A percentile compares a stretch with the other conserved stretches of the same genome.
These are phyloP conservation scores for Trichosporon faecale DNA, from an alignment of 1,284 basidiomycete genomes.

Conservation along the genomic window DNA sequence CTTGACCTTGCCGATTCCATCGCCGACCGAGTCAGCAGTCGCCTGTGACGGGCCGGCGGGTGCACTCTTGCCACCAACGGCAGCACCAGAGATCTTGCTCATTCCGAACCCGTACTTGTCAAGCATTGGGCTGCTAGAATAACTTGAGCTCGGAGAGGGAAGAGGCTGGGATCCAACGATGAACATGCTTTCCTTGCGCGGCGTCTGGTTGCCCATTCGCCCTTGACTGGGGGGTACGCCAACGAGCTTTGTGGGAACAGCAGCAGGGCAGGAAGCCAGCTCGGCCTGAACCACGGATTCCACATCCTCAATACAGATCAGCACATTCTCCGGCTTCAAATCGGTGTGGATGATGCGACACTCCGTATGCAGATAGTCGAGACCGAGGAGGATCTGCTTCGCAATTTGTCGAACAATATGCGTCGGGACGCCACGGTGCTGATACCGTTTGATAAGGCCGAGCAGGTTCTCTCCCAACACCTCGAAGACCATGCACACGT, in stretches of 20 bases:
- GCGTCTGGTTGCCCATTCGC: slow-evolving; percentile 94
- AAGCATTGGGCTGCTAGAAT: slow-evolving; percentile 71
- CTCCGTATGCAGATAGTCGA: slow-evolving; percentile 96
- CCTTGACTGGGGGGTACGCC: slow-evolving; percentile 95
- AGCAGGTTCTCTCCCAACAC: slow-evolving; percentile 98
- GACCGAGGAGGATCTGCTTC: slow-evolving; percentile 89
- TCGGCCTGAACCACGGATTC: slow-evolving; percentile 89
- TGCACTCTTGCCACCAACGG: slow-evolving; percentile 29
- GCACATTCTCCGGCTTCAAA: slow-evolving; percentile 96
- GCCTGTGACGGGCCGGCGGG: slow-evolving; percentile 14
- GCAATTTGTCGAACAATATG: slow-evolving; percentile 93
- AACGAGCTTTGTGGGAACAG: slow-evolving; percentile 73
- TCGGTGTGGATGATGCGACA: slow-evolving; percentile 96
- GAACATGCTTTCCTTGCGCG: slow-evolving; percentile 77
- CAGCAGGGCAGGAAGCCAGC: slow-evolving; percentile 60
- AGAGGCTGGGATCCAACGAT: slow-evolving; percentile 94
- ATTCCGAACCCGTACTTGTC: slow-evolving; percentile 92
- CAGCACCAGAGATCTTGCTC: slow-evolving; percentile 60
- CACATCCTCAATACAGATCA: slow-evolving; percentile 96
- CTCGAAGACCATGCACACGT: slow-evolving; percentile 99
- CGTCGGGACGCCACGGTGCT: slow-evolving; percentile 86
- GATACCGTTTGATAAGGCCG: slow-evolving; percentile 87
- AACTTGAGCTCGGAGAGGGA: slow-evolving; percentile 71
- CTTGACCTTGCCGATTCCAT: slow-evolving; percentile 64
- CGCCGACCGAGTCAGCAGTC: slow-evolving; percentile 53